Base-by-base conservation (phyloP, 2,329 filamentous ascomycete species). In the Fonsecaea pedrosoi region DNA sequence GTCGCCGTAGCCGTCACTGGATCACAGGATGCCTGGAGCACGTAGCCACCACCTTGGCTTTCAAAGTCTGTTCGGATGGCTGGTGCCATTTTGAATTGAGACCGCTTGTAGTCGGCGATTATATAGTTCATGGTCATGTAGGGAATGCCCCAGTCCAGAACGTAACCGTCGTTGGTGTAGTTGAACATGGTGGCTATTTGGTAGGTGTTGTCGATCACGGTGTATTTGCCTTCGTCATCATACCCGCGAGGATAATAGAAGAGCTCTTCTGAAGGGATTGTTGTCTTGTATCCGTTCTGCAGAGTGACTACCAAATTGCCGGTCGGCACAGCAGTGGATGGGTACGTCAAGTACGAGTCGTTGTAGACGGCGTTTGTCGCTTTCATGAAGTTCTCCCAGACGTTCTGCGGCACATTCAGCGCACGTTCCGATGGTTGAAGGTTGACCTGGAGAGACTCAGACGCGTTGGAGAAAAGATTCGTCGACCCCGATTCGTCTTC, bases 111-210 rank as follows among this genome's bases (percentile, higher is more conserved):
- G 56, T 72, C 71, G 30, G 53, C 64, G 35, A 72, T 67, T 13
- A 72, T 65, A 54, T 72, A 72, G 64, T 71, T 71, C 71, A 70
- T 69, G 50, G 69, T 71, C 53, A 71, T 54, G 55, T 66, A 71
- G 3, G 71, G 69, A n/a, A 72, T 66, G 13, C 71, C 71, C 64
- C 68, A 70, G 55, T 67, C 60, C 54, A 67, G 35, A 6, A 66
- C 64, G 45, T 69, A 68, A 35, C 66, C 66, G 32, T 67, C 55
- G 35, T 63, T 61, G 18, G 68, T 70, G 4, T 32, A 30, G 40
- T 71, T 71, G 8, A 62, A 25, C 5, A 71, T 6, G 15, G 62
- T 62, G 18, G 56, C 53, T 40, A 71, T 65, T 30, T 64, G 42
- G 21, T 67, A 66, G 3, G 63, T 69, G 40, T 72, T 59, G 63